Base-by-base conservation (phyloP, 2,329 filamentous ascomycete species). In the Diaporthe helianthi region DNA sequence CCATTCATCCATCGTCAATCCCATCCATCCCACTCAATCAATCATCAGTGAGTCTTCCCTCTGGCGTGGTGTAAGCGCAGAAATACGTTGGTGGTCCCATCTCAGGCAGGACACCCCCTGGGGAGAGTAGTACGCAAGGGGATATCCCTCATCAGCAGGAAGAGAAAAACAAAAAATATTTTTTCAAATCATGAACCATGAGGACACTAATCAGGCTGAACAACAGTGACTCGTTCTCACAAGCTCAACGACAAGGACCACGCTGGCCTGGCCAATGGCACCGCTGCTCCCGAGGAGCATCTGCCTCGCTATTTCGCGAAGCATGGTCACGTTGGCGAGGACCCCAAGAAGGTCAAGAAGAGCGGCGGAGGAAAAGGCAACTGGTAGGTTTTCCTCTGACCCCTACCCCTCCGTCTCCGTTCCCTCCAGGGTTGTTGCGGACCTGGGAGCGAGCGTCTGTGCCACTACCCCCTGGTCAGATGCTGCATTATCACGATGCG, bases 261-360 rank as follows among this genome's bases (percentile, higher is more conserved):
- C 84, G 89, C 89, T 76, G 92, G 87, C 77, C 83, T 93, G 74
- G 90, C 91, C 74, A 92, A 96, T 76, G 92, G 92, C 79, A 90
- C 88, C 69, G 90, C 88, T 71, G 80, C 85, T 64, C 85, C 89
- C 67, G 86, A 92, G 73, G 92, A 96, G 74, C 87, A 91, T 76
- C 83, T 97, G 33, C 95, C 96, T 78, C 93, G 94, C 78, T 98
- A 92, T 88, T 98, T 98, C 80, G 93, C 89, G 81, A 98, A 98
- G 84, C 83, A 89, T 71, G 95, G 95, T 74, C 91, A 92, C 78
- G 85, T 89, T 76, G 94, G 94, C 78, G 85, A 86, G 75, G 93
- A 97, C 78, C 95, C 96, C 71, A 94, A 93, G 81, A 96, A 97
- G 86, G 91, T 92, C 79, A 99, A 99, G 90, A 99, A 99, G 86